phyloP scores from a whole-genome alignment of 306 rosid genomes.

The Acacia crassicarpa region DNA sequence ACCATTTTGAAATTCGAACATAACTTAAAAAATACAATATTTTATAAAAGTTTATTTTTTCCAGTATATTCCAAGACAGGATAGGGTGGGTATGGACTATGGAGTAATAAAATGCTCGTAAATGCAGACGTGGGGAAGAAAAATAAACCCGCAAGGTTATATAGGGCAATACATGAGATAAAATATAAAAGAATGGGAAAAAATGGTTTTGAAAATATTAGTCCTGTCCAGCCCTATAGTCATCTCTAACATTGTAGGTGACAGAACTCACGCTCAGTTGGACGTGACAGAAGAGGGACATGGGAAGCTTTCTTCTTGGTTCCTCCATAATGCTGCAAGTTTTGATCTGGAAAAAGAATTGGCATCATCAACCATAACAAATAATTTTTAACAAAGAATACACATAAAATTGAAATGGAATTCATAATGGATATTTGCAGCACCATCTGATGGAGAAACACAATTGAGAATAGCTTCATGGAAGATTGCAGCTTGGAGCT shows the following conservation, averaged over 20 bases:
- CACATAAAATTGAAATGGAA: slow-evolving; percentile 17
- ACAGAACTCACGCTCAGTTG: slow-evolving; percentile 84
- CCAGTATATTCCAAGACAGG: not conserved
- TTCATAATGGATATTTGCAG: slow-evolving; percentile 24
- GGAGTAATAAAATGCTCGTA: no score
- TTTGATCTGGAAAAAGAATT: slow-evolving; percentile 51
- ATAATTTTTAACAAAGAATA: slow-evolving; percentile 1
- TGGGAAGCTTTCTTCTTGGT: slow-evolving; percentile 67
- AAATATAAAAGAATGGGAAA: not conserved
- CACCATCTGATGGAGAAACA: slow-evolving; percentile 55
- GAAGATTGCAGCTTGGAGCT: slow-evolving; percentile 81
- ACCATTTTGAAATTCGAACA: not conserved
- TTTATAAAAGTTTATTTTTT: no score
- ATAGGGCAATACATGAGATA: not conserved
- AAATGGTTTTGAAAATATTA: not conserved
- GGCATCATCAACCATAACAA: slow-evolving; percentile 23
- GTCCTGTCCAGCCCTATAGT: not conserved
- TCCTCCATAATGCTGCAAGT: slow-evolving; percentile 35
- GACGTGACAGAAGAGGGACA: slow-evolving; percentile 69
- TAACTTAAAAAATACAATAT: not conserved
- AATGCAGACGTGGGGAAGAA: not conserved
- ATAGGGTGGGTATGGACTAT: no score
- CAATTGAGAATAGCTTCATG: slow-evolving; percentile 72
- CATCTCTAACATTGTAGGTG: slow-evolving; percentile 3
- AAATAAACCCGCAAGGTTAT: not conserved